Base-by-base conservation (phyloP, 768 basidiomycete genomes). In the Russula brevipes region DNA sequence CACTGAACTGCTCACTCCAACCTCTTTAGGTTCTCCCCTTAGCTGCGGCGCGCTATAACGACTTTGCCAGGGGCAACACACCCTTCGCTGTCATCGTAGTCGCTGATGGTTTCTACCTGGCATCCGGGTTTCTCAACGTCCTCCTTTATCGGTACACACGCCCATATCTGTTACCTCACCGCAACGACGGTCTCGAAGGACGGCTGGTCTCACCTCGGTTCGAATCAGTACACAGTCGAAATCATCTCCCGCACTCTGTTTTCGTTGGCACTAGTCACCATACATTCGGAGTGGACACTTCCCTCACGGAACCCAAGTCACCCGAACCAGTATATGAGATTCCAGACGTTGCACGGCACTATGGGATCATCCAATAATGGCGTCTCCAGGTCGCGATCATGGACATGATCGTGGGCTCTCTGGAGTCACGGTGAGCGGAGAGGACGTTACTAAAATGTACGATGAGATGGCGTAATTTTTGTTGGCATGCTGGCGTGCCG, bases 121-220 rank as follows among this genome's bases (percentile, higher is more conserved):
- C 76, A 33, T 81, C 79, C 0, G 81, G 81, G 4, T 60, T 80
- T 33, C 72, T 81, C 66, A 81, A 82, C 65, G 73, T 78, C 35
- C 60, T 78, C 42, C 73, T 82, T 14, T 72, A 69, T 70, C 56
- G 69, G 2, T 57, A 72, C 35, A 79, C 79, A 4, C 76, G 79
- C 9, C 79, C 79, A 17, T 72, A 72, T 42, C 66, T 80, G 41
- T 62, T 79, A n/a, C 78, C 75, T 31, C 68, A 35, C n/a, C 39
- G 38, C 42, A n/a, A 10, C 17, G 55, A 64, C 51, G 44, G 36
- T n/a, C 30, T 54, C 4, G 39, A 51, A 19, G 4, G 30, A 14
- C 51, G 38, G 46, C 24, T 57, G 38, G 36, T 44, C 30, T 30
- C 19, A 41, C 42, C 47, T 53, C 33, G 10, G 14, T 19, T 35